A percentile compares a stretch with the other conserved stretches of the same genome.
These are phyloP conservation scores for Farysia itapuensis DNA, from an alignment of 1,284 basidiomycete genomes.

Conservation along the genomic window DNA sequence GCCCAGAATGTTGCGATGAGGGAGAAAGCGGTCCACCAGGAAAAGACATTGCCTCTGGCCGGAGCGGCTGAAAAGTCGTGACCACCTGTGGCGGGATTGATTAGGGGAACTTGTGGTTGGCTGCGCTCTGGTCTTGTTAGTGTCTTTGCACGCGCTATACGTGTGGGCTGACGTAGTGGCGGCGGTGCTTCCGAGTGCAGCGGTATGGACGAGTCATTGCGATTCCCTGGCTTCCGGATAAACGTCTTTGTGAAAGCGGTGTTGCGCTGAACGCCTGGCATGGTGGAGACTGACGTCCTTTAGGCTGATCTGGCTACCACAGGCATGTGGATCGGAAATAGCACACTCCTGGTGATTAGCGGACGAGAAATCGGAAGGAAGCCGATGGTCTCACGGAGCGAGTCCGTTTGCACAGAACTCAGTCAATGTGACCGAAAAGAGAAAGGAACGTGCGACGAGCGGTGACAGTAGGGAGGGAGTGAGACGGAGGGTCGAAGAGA, in stretches of 20 bases:
- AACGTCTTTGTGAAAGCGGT: slow-evolving; percentile 51
- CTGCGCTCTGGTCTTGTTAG: slow-evolving; percentile 73
- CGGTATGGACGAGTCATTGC: slow-evolving; percentile 45
- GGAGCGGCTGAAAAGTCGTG: slow-evolving; percentile 24
- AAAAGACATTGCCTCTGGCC: slow-evolving; percentile 8
- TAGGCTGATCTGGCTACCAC: too few species aligned
- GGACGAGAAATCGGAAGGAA: too few species aligned
- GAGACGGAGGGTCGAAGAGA: too few species aligned
- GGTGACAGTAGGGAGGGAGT: too few species aligned
- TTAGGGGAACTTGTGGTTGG: slow-evolving; percentile 68
- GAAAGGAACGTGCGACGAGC: too few species aligned
- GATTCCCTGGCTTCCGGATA: slow-evolving; percentile 45
- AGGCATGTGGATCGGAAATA: too few species aligned
- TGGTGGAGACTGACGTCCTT: too few species aligned
- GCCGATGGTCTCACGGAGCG: too few species aligned
- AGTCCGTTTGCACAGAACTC: too few species aligned
- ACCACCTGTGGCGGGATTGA: slow-evolving; percentile 67
- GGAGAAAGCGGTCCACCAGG: slow-evolving; percentile 45
- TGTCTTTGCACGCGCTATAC: slow-evolving; percentile 62
- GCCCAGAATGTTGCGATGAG: slow-evolving; percentile 54
- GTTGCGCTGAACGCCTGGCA: slow-evolving; percentile 32
- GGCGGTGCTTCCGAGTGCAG: slow-evolving; percentile 53
- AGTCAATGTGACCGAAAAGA: too few species aligned
- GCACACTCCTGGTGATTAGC: too few species aligned
- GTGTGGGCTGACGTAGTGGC: slow-evolving; percentile 53